Evolutionary conservation across 805 yeast species (phyloP).

Genomic region (Candida incommunis): DNA sequence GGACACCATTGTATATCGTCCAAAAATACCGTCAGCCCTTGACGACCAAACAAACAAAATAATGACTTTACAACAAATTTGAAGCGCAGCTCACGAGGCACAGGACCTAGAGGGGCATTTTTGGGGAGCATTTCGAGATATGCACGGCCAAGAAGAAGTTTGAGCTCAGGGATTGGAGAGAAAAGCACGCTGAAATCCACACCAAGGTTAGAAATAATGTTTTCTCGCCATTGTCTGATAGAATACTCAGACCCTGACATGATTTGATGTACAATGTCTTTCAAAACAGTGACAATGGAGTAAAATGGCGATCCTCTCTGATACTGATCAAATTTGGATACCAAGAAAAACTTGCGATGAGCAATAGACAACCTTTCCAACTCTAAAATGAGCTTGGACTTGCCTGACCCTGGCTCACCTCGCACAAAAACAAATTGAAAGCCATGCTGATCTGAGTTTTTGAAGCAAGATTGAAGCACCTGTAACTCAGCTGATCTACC

Average conservation of each 20-base stretch:
- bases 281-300: constrained; percentile 25
- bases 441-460: constrained; percentile 10
- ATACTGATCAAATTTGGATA: constrained; percentile 18
- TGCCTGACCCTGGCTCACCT: constrained; percentile 35
- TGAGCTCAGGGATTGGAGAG: constrained; percentile 31
- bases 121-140: constrained; percentile 20
- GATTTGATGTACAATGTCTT: constrained; percentile 28
- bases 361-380: constrained; percentile 24
- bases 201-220: constrained; percentile 25
- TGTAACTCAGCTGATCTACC: constrained; percentile 19
- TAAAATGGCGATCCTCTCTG: constrained; percentile 24
- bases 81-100: constrained; percentile 26
- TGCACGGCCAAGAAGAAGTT: constrained; percentile 28
- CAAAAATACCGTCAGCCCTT: constrained; percentile 30
- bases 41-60: constrained; percentile 26
- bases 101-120: constrained; percentile 14
- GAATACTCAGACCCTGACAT: constrained; percentile 24
- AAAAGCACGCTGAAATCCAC: constrained; percentile 30
- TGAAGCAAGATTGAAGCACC: constrained; percentile 14
- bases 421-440: constrained; percentile 21
- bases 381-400: constrained; percentile 28
- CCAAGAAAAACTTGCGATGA: constrained; percentile 18
- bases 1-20: constrained; percentile 36
- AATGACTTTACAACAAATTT: constrained; percentile 29
- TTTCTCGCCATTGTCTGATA: constrained; percentile 28